phyloP scores from a whole-genome alignment of 306 rosid species.

The Luffa aegyptiaca region DNA sequence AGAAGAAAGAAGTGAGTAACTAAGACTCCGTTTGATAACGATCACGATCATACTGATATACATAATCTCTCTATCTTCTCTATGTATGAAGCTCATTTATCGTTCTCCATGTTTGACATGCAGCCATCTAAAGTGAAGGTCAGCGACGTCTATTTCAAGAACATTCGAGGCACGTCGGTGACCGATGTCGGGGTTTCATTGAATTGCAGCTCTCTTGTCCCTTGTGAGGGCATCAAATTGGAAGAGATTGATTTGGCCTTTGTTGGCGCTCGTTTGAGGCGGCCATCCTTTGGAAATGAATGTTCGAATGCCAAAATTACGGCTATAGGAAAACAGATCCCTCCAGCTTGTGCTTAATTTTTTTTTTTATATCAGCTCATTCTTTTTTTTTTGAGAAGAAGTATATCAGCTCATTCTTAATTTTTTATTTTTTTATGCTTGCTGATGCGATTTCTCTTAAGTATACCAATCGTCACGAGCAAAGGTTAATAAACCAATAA shows the following conservation, averaged over 20 bases:
- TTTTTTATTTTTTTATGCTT: not conserved
- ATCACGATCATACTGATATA: not conserved
- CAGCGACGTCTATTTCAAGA: constrained; percentile 38
- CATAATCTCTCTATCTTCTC: not conserved
- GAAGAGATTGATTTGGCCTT: constrained; percentile 28
- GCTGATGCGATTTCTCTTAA: not conserved
- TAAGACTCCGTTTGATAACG: not conserved
- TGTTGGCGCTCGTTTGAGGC: not conserved
- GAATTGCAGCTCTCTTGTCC: constrained; percentile 33
- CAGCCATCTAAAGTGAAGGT: constrained; percentile 44
- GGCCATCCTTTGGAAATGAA: constrained; percentile 3
- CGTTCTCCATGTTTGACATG: not conserved
- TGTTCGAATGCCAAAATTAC: constrained; percentile 42
- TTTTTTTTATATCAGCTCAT: no score
- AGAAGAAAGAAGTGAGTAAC: not conserved
- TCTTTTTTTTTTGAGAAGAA: no score
- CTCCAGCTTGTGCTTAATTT: constrained; percentile 27
- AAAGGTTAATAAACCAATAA: no score
- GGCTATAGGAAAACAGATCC: constrained; percentile 29
- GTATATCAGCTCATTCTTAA: no score
- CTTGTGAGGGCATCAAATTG: constrained; percentile 36
- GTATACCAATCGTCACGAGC: not conserved
- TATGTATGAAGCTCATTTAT: no score
- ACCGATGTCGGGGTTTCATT: constrained; percentile 31
- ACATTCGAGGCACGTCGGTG: constrained; percentile 36